These are phyloP conservation scores for Boletus edulis DNA, from an alignment of 768 basidiomycete genomes.

Conservation along the genomic window DNA sequence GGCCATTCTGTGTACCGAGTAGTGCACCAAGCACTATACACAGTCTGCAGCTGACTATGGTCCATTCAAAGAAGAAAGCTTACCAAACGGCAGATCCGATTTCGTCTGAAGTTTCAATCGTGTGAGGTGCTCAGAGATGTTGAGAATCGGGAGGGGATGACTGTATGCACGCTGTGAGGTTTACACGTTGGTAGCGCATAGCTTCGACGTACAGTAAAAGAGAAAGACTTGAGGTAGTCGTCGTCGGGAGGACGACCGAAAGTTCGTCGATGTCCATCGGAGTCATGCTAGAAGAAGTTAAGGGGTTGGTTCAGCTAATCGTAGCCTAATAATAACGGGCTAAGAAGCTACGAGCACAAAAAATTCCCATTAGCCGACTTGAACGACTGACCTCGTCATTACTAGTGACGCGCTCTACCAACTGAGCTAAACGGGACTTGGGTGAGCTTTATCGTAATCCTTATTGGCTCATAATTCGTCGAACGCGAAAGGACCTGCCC, in stretches of 20 bases:
- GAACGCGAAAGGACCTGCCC: slow-evolving; percentile 33
- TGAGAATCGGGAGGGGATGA: slow-evolving; percentile 94
- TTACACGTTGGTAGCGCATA: not conserved
- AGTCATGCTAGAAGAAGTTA: slow-evolving; percentile 31
- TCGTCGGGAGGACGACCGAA: slow-evolving; percentile 70
- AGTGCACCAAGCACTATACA: slow-evolving; percentile 86
- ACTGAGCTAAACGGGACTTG: slow-evolving; percentile 42
- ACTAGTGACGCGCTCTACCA: slow-evolving; percentile 52
- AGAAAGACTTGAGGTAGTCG: slow-evolving; percentile 69
- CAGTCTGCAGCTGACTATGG: not conserved
- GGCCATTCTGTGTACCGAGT: slow-evolving; percentile 89
- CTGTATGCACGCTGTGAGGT: slow-evolving; percentile 42
- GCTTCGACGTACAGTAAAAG: slow-evolving; percentile 60
- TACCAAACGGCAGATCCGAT: slow-evolving; percentile 63
- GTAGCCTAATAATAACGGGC: no score
- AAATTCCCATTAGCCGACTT: slow-evolving; percentile 40
- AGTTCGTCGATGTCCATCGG: slow-evolving; percentile 80
- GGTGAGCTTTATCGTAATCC: no score
- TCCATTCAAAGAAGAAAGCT: slow-evolving; percentile 16
- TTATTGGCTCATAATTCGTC: no score
- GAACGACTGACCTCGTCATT: slow-evolving; percentile 45
- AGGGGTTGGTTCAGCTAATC: not conserved
- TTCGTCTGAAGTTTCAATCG: slow-evolving; percentile 75
- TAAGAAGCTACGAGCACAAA: slow-evolving; percentile 5
- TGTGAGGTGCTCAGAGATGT: slow-evolving; percentile 94